A percentile compares a stretch with the other conserved stretches of the same genome.
These are phyloP conservation scores for Penicillium sp. DNA, from an alignment of 2,329 filamentous ascomycete species.

Conservation along the genomic window DNA sequence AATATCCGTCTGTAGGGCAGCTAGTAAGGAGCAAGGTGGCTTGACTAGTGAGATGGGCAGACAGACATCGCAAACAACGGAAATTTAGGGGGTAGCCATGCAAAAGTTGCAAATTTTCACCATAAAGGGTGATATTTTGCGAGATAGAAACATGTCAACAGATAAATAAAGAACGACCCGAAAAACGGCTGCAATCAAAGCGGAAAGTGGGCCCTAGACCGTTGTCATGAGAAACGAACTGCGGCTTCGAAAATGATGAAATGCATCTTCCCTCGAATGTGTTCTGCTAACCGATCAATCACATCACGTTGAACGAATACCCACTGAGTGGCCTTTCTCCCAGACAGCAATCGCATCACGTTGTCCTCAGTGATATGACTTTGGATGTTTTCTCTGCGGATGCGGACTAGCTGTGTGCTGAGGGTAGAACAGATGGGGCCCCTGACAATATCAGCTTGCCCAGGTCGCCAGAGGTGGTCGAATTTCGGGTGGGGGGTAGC, in stretches of 20 bases:
- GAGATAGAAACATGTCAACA: no score
- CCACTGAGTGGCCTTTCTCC: neutral
- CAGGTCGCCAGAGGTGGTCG: neutral
- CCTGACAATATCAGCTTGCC: neutral
- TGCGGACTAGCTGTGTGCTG: neutral
- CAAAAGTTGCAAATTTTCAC: no score
- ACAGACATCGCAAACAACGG: no score
- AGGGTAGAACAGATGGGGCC: neutral
- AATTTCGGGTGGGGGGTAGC: neutral
- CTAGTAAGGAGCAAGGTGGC: no score
- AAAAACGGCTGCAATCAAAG: no score
- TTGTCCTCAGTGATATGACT: conserved; percentile 1
- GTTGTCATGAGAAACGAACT: neutral
- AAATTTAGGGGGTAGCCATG: no score
- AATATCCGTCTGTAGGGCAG: no score
- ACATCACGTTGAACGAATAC: neutral
- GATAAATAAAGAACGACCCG: no score
- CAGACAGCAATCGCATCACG: conserved; percentile 1
- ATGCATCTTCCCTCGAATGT: conserved; percentile 2
- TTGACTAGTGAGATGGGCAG: no score
- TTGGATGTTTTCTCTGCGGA: conserved; percentile 4
- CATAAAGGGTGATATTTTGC: no score
- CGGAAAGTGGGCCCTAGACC: no score
- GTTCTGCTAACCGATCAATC: neutral
- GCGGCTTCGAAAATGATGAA: neutral